A percentile compares a stretch with the other conserved stretches of the same genome.
Conservation (phyloP, 169 alveolate genomes). For the Babesia bigemina region DNA sequence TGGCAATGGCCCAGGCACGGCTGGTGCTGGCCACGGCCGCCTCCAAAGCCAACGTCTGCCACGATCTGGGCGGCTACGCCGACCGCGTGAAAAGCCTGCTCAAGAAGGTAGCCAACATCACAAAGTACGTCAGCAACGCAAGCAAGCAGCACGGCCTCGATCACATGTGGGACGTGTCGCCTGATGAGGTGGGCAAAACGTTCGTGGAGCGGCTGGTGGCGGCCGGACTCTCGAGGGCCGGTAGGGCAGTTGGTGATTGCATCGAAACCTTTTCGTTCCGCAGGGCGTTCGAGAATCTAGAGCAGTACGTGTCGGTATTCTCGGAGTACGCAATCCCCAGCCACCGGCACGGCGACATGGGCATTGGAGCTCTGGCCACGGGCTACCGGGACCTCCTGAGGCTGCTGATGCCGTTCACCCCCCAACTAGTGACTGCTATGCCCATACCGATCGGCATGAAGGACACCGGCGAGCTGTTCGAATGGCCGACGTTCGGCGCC, state of each 20-base stretch:
- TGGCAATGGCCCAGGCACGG: conserved; percentile 34
- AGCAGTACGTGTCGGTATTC: conserved; percentile 18
- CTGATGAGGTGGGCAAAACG: neutral
- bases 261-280: conserved; percentile 30
- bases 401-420: conserved; percentile 41
- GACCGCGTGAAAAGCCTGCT: conserved; percentile 10
- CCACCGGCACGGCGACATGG: conserved; percentile 4
- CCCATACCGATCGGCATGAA: conserved; percentile 16
- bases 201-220: conserved; percentile 3
- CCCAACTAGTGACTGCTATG: conserved; percentile 14
- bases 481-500: conserved; percentile 31
- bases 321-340: conserved; percentile 52
- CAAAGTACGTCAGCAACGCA: conserved; percentile 4
- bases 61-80: conserved; percentile 6
- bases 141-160: neutral
- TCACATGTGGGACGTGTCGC: conserved; percentile 19
- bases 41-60: conserved; percentile 26
- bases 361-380: neutral
- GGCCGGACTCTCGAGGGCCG: conserved; percentile 9
- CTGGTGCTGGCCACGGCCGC: conserved; percentile 13
- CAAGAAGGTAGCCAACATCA: conserved; percentile 25
- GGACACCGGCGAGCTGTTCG: neutral
- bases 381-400: conserved; percentile 4
- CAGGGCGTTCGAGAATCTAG: conserved; percentile 14
- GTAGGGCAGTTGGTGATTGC: neutral